Base-by-base conservation (phyloP, 495 filamentous ascomycete species). In the Cladorrhinum samala region DNA sequence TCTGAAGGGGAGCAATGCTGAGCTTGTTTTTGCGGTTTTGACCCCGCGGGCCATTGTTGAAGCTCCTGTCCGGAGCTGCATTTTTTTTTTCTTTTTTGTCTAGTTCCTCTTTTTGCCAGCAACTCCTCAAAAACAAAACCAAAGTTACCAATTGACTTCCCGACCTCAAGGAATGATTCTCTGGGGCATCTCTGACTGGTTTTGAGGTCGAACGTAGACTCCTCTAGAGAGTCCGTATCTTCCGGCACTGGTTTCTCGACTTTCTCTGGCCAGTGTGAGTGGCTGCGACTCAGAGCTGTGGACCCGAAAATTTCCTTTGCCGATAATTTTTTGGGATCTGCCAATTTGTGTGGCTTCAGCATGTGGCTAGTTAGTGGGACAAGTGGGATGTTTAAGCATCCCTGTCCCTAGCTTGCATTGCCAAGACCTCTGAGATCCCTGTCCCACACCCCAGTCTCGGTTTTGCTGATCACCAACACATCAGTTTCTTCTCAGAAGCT, bases 41-140 rank as follows among this genome's bases (percentile, higher is more conserved):
- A 63, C 62, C 44, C 63, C 67, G 46, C 66, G 63, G 47, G 67
- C 63, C 59, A 57, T 64, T 23, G 9, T 45, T 21, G 64, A 63
- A 38, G 71, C 59, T 54, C 70, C 69, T 16, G 62, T 63, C 62
- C 66, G 69, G 52, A 73, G 67, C 62, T 68, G 71, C 75, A 77
- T 70, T 52, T 56, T 13, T 45, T 13, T 23, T 24, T 13, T 37
- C 14, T 17, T 45, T 4, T 45, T 47, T 47, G 14, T 23, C 24
- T 17, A 20, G n/a, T 23, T n/a, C 23, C 24, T 25, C 21, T 47
- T 54, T 37, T 46, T 39, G 16, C 24, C 43, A 37, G 47, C 46
- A 49, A 43, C 49, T 67, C 55, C 56, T 57, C 52, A 46, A 57
- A 38, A 55, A 33, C 27, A 33, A 11, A n/a, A n/a, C n/a, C n/a